Evolutionary conservation across 805 yeast species (phyloP).

Genomic region (Metschnikowia gelsemii): DNA sequence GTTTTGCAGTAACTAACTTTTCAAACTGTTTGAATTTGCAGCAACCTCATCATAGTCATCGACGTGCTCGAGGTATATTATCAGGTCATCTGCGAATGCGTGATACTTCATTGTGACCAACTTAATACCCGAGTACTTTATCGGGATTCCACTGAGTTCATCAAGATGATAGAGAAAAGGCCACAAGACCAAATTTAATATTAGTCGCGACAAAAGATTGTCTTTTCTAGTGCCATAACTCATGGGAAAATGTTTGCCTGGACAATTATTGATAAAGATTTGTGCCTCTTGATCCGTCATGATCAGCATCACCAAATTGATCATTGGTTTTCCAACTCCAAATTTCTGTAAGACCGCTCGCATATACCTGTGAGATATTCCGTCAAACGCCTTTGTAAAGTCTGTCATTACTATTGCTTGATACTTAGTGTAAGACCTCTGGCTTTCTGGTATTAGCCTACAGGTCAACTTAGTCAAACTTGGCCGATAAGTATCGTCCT

Average conservation of each 20-base stretch:
- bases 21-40: too few species aligned
- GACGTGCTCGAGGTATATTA: too few species aligned
- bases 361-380: neutral
- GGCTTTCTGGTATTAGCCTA: too few species aligned
- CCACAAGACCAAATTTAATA: neutral
- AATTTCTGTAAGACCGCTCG: neutral
- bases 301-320: neutral
- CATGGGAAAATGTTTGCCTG: neutral
- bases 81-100: slow-evolving; percentile 1
- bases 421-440: too few species aligned
- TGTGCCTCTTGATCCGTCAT: neutral
- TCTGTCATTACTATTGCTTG: slow-evolving; percentile 3
- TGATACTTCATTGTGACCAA: neutral
- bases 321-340: neutral
- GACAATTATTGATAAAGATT: neutral
- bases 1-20: too few species aligned
- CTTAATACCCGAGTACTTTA: neutral
- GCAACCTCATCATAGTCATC: too few species aligned
- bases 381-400: slow-evolving; percentile 2
- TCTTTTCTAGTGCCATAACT: neutral
- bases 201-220: neutral
- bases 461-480: too few species aligned
- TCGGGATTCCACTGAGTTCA: neutral
- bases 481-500: too few species aligned
- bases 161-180: neutral